Conservation (phyloP, 345 rosid genomes). For the Lumnitzera littorea region DNA sequence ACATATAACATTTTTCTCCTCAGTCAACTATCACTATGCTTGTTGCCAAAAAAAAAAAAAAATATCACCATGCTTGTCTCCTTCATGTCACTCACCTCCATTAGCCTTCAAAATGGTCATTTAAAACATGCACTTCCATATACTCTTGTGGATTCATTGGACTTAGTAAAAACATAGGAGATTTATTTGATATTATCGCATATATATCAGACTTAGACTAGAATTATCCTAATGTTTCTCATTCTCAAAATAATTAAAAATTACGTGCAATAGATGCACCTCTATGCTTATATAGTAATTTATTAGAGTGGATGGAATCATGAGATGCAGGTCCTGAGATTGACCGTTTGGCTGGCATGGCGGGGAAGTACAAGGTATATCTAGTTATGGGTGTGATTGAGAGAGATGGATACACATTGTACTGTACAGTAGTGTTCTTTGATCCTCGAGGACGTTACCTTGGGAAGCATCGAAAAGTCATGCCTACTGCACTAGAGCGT, state of each 20-base stretch:
- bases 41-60: no score
- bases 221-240: not conserved
- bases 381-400: conserved; percentile 93
- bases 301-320: not conserved
- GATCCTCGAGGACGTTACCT: conserved; percentile 73
- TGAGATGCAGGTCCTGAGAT: conserved; percentile 65
- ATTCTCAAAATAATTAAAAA: not conserved
- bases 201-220: not conserved
- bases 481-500: conserved; percentile 91
- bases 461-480: conserved; percentile 84
- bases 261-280: no score
- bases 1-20: no score
- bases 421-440: conserved; percentile 75
- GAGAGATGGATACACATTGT: conserved; percentile 86
- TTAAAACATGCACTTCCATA: no score
- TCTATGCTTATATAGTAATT: not conserved
- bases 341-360: conserved; percentile 78
- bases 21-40: no score
- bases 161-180: no score
- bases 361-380: conserved; percentile 71
- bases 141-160: no score
- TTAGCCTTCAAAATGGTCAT: no score
- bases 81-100: no score
- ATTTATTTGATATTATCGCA: no score
- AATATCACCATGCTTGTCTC: no score